These are phyloP conservation scores for Russula abietina DNA, from an alignment of 768 basidiomycete genomes.

Conservation along the genomic window DNA sequence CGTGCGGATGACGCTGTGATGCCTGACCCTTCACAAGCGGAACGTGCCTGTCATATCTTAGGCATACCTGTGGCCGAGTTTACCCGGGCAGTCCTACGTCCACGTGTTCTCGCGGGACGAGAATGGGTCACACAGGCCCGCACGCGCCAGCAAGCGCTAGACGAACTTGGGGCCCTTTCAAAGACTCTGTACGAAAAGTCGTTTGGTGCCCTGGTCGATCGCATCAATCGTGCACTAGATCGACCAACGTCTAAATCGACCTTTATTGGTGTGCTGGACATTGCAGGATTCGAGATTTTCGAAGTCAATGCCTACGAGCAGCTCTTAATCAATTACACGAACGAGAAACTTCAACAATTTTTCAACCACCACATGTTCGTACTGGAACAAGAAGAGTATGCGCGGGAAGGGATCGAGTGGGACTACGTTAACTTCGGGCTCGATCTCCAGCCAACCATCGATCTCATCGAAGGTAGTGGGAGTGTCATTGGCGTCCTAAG, in stretches of 20 bases:
- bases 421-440: slow-evolving; percentile 97
- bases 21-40: slow-evolving; percentile 79
- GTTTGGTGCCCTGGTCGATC: slow-evolving; percentile 88
- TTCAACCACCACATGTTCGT: slow-evolving; percentile 99
- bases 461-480: slow-evolving; percentile 81
- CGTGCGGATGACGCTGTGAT: slow-evolving; percentile 75
- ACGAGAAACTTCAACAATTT: slow-evolving; percentile 96
- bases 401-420: slow-evolving; percentile 95
- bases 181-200: slow-evolving; percentile 98
- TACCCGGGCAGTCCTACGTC: slow-evolving; percentile 79
- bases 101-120: slow-evolving; percentile 86
- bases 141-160: slow-evolving; percentile 84
- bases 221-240: slow-evolving; percentile 91
- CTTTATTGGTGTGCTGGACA: slow-evolving; percentile 98
- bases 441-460: slow-evolving; percentile 96
- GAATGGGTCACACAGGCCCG: slow-evolving; percentile 97
- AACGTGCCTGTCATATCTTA: slow-evolving; percentile 83
- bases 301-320: slow-evolving; percentile 95
- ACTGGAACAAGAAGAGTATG: slow-evolving; percentile 97
- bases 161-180: slow-evolving; percentile 85
- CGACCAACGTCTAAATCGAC: slow-evolving; percentile 86
- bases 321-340: slow-evolving; percentile 96
- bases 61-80: slow-evolving; percentile 87
- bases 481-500: slow-evolving; percentile 82
- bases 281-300: slow-evolving; percentile 98